Evolutionary conservation across 2,329 filamentous ascomycete species (phyloP).

Genomic region (Zopfia rhizophila): DNA sequence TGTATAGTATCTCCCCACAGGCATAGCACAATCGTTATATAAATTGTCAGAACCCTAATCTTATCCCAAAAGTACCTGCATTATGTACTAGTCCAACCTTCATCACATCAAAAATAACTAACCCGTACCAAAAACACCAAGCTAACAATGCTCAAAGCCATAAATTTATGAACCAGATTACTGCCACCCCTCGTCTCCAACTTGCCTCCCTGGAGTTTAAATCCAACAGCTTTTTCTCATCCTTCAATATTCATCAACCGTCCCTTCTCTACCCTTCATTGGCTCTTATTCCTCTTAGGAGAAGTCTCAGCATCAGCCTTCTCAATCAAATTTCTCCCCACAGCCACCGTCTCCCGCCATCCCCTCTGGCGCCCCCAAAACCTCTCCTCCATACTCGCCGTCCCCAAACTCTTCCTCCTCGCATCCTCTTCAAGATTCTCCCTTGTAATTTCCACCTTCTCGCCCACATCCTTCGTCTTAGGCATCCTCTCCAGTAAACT

Average conservation of each 20-base stretch:
- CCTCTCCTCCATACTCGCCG: constrained; percentile 56
- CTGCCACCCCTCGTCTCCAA: too few species aligned
- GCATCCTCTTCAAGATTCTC: constrained; percentile 71
- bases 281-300: constrained; percentile 53
- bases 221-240: neutral
- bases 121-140: too few species aligned
- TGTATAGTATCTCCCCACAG: too few species aligned
- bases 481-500: constrained; percentile 63
- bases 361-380: constrained; percentile 65
- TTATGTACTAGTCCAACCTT: too few species aligned
- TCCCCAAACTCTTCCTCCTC: constrained; percentile 51
- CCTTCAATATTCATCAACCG: neutral
- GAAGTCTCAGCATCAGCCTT: constrained; percentile 38
- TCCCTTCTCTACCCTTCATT: constrained; percentile 13
- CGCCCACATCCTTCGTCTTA: constrained; percentile 55
- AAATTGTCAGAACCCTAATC: too few species aligned
- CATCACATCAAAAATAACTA: too few species aligned
- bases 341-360: constrained; percentile 61
- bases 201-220: too few species aligned
- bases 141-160: too few species aligned
- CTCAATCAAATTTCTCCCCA: constrained; percentile 63
- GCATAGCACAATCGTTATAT: too few species aligned
- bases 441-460: constrained; percentile 69
- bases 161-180: too few species aligned
- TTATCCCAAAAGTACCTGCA: too few species aligned